Conservation (phyloP, 2,329 filamentous ascomycete species). For the Westerdykella sp. region DNA sequence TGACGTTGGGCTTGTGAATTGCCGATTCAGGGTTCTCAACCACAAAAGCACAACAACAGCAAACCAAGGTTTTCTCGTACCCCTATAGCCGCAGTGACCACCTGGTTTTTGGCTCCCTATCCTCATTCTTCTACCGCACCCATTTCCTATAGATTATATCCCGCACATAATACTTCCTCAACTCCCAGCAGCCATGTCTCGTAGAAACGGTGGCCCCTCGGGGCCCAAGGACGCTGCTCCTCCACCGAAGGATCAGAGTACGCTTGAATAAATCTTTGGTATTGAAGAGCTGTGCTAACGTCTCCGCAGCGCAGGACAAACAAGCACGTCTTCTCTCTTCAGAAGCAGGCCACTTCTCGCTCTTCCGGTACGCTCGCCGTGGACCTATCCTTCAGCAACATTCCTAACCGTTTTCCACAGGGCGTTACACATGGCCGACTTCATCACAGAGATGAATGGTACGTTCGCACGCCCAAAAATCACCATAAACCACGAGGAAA, state of each 20-base stretch:
- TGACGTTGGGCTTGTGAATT: not conserved
- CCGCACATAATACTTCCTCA: not conserved
- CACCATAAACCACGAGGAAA: not conserved
- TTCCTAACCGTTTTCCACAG: slow-evolving; percentile 16
- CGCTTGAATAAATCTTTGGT: slow-evolving; percentile 7
- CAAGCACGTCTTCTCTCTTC: slow-evolving; percentile 66
- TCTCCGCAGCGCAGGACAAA: slow-evolving; percentile 58
- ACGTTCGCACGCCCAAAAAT: slow-evolving; percentile 3
- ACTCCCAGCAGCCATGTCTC: slow-evolving; percentile 50
- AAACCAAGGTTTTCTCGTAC: not conserved
- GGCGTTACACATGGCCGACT: slow-evolving; percentile 71
- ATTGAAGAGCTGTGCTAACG: slow-evolving; percentile 6
- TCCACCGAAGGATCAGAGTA: slow-evolving; percentile 41
- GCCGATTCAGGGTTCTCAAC: not conserved
- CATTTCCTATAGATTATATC: not conserved
- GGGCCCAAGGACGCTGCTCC: slow-evolving; percentile 36
- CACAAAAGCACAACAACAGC: not conserved
- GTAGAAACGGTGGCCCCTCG: slow-evolving; percentile 51
- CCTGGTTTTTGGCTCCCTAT: not conserved
- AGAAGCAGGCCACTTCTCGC: slow-evolving; percentile 65
- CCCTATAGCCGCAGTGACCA: not conserved
- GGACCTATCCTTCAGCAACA: not conserved
- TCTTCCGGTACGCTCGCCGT: slow-evolving; percentile 35
- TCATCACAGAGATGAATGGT: slow-evolving; percentile 78
- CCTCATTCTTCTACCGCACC: not conserved